phyloP scores from a whole-genome alignment of 192 early-diverging fungal genomes.

The Backusella macrospora region DNA sequence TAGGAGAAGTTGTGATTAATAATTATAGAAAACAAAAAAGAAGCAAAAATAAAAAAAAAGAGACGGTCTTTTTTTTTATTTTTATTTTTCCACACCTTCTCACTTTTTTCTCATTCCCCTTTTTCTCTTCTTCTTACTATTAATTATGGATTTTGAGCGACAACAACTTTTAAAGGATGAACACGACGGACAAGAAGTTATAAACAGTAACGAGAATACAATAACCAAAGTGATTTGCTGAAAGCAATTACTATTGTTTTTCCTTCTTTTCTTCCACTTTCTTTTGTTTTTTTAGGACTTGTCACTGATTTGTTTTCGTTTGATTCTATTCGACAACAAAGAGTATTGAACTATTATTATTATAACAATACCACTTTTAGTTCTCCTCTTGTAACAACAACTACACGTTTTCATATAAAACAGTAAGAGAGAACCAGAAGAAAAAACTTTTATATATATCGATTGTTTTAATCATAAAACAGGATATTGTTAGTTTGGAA shows the following conservation, averaged over 20 bases:
- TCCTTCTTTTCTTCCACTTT: too few relatives aligned
- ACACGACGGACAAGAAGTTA: neutral
- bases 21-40: neutral
- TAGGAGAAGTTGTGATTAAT: neutral
- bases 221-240: neutral
- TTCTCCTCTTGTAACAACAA: slow-evolving; percentile 51
- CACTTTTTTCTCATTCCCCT: neutral
- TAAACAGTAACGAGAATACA: neutral
- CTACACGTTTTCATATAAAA: slow-evolving; percentile 53
- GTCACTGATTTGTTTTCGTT: slow-evolving; percentile 53
- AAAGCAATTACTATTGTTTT: neutral
- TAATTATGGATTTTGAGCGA: neutral
- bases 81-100: neutral
- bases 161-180: neutral
- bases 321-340: slow-evolving; percentile 51
- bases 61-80: neutral
- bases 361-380: slow-evolving; percentile 48
- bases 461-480: too few relatives aligned
- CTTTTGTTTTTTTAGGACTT: slow-evolving; percentile 29
- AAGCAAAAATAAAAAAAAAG: neutral
- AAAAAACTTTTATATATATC: neutral
- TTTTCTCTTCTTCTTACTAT: neutral
- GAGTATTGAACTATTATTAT: slow-evolving; percentile 57
- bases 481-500: slow-evolving; percentile 17
- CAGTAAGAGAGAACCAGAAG: slow-evolving; percentile 30